Evolutionary conservation across 257 asterid species (phyloP), one percentile per base, ranked within the genome.

Genomic region (Striga asiatica): DNA sequence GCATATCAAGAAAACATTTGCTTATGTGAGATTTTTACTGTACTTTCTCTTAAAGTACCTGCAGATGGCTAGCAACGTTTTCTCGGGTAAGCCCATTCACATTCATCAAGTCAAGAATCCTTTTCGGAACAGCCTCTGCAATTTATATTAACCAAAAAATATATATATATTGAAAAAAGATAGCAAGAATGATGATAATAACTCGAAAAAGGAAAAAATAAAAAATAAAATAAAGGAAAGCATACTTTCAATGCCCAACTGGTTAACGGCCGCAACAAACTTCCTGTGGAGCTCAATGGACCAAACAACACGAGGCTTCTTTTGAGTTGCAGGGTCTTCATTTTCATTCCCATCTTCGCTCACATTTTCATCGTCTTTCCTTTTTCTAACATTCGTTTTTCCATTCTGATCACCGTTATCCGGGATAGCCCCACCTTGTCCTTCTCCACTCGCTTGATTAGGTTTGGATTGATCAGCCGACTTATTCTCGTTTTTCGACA

Each of bases 31-130:
- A 2, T 14, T 8, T 34, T 34, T 34, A 10, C 41, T 31, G 10
- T 12, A 31, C 7, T 12, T 31, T 31, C 0, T 31, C 7, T 31
- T 39, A 16, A 42, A 20, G 35, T 69, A 51, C 94, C 84, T 81
- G 89, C 35, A 84, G 87, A 67, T 84, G 94, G 62, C 89, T 84
- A 3, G 94, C 87, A 18, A 84, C 81, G 22, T 80, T 84, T 68
- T 76, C 83, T 52, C 87, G 72, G 1, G 87, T 78, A 20, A 84
- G 82, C 35, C 82, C 82, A 43, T 79, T 81, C 1, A 78, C 89
- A 10, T 77, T 77, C 94, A 84, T 81, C 68, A 78, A 49, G 68
- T 84, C 89, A 56, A 84, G 81, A 74, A 84, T 84, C 75, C 83
- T 76, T 66, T 78, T 84, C 16, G 94, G 94, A 43, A 76, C 79